These are phyloP conservation scores for Coleophoma crateriformis DNA, from an alignment of 2,329 filamentous ascomycete genomes.

Conservation along the genomic window DNA sequence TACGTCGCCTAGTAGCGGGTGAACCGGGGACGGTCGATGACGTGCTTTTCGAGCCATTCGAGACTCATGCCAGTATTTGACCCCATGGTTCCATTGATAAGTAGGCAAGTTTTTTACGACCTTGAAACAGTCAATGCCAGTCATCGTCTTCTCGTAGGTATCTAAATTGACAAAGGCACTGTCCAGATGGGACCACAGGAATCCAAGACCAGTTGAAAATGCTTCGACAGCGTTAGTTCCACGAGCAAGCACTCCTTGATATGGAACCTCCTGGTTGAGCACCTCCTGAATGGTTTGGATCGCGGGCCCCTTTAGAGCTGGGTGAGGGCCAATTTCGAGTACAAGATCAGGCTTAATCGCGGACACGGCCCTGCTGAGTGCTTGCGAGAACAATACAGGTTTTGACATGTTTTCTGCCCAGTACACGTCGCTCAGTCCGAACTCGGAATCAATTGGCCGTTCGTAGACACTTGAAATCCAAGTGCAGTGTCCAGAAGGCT, in stretches of 20 bases:
- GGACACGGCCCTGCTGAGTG: slow-evolving; percentile 20
- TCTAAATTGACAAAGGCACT: not conserved
- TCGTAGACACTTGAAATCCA: not conserved
- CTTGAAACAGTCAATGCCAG: not conserved
- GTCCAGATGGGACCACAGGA: not conserved
- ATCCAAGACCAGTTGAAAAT: not conserved
- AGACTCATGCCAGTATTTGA: slow-evolving; percentile 43
- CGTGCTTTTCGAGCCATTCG: slow-evolving; percentile 29
- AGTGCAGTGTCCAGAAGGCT: not conserved
- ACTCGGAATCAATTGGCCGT: not conserved
- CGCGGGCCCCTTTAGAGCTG: not conserved
- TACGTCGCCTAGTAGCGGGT: slow-evolving; percentile 29
- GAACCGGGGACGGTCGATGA: slow-evolving; percentile 39
- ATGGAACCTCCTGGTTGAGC: not conserved
- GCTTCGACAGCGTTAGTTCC: not conserved
- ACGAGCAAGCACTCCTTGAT: not conserved
- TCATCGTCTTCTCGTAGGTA: not conserved
- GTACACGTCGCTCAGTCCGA: not conserved
- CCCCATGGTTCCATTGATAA: slow-evolving; percentile 47
- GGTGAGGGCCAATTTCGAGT: not conserved
- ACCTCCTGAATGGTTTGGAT: not conserved
- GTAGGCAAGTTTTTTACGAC: slow-evolving; percentile 30
- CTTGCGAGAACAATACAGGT: slow-evolving; percentile 33
- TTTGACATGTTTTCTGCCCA: slow-evolving; percentile 28
- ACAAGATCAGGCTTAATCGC: slow-evolving; percentile 7